Evolutionary conservation across 192 early-diverging fungal genomes (phyloP).

Genomic region (Gaertneriomyces sp.): DNA sequence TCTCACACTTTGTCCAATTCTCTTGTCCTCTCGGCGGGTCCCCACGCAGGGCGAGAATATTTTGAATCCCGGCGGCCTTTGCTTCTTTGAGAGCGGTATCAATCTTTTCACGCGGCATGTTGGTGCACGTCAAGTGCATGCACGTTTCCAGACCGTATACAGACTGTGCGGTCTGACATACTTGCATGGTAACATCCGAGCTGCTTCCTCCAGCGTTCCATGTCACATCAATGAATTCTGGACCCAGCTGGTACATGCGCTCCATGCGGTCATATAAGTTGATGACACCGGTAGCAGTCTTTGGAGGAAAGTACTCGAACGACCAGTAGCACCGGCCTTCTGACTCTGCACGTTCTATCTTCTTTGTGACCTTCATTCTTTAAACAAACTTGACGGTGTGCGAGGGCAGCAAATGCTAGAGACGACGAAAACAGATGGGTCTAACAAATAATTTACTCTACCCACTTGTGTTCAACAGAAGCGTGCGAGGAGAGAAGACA

Average conservation of each 20-base stretch:
- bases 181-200: slow-evolving; percentile 84
- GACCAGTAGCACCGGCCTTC: slow-evolving; percentile 44
- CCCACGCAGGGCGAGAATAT: slow-evolving; percentile 94
- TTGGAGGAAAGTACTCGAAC: slow-evolving; percentile 98
- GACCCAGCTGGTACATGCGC: slow-evolving; percentile 90
- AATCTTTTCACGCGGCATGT: slow-evolving; percentile 88
- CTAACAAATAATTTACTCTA: background rate
- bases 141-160: slow-evolving; percentile 92
- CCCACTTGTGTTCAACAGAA: too few relatives aligned
- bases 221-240: slow-evolving; percentile 90
- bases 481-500: too few relatives aligned
- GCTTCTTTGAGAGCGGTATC: slow-evolving; percentile 79
- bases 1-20: slow-evolving; percentile 78
- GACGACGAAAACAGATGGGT: background rate
- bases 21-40: slow-evolving; percentile 84
- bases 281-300: slow-evolving; percentile 90
- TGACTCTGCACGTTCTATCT: too few relatives aligned
- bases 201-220: slow-evolving; percentile 93
- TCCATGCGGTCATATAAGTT: slow-evolving; percentile 98
- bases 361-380: too few relatives aligned
- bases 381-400: background rate
- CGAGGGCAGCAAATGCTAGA: background rate
- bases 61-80: slow-evolving; percentile 90
- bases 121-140: slow-evolving; percentile 99
- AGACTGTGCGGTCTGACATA: slow-evolving; percentile 78